Conservation (phyloP, 176 grass and related monocot genomes). For the Aegilops bicornis region DNA sequence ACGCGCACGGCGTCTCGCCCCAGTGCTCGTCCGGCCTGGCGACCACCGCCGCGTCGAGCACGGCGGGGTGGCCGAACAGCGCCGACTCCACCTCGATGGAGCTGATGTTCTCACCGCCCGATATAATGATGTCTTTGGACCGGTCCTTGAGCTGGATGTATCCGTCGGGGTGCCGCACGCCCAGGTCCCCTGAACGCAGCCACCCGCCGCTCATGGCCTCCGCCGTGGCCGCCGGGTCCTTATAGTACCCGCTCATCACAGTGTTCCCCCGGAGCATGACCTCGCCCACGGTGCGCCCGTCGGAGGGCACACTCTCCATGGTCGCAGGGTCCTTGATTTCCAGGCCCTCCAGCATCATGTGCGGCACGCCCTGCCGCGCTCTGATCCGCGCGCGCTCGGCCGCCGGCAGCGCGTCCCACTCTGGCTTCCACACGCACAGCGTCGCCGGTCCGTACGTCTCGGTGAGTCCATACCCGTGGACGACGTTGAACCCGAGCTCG, state of each 20-base stretch:
- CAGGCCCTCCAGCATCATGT: constrained; percentile 36
- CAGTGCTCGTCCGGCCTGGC: constrained; percentile 41
- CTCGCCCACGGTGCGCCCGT: constrained; percentile 61
- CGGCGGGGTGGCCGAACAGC: constrained; percentile 50
- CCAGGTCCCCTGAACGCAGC: constrained; percentile 58
- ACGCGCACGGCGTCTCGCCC: constrained; percentile 60
- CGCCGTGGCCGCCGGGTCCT: constrained; percentile 37
- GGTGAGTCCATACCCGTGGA: constrained; percentile 61
- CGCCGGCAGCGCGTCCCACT: constrained; percentile 56
- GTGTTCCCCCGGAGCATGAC: constrained; percentile 68
- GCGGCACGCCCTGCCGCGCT: constrained; percentile 46
- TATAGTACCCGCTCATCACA: constrained; percentile 67
- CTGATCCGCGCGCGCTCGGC: constrained; percentile 50
- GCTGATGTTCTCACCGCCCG: constrained; percentile 62
- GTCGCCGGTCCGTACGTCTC: constrained; percentile 53
- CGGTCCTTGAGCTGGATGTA: constrained; percentile 68
- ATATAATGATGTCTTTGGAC: constrained; percentile 57
- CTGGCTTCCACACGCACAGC: constrained; percentile 47
- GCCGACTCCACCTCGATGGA: constrained; percentile 61
- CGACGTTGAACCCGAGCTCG: constrained; percentile 52
- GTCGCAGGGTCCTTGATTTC: constrained; percentile 61
- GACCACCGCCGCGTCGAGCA: constrained; percentile 53
- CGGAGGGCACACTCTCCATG: constrained; percentile 51
- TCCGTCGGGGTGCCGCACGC: constrained; percentile 49
- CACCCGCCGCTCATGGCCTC: constrained; percentile 54